Evolutionary conservation across 1,284 basidiomycete species (phyloP), one percentile per base, ranked within the genome.

Genomic region (Apiotrichum domesticum): DNA sequence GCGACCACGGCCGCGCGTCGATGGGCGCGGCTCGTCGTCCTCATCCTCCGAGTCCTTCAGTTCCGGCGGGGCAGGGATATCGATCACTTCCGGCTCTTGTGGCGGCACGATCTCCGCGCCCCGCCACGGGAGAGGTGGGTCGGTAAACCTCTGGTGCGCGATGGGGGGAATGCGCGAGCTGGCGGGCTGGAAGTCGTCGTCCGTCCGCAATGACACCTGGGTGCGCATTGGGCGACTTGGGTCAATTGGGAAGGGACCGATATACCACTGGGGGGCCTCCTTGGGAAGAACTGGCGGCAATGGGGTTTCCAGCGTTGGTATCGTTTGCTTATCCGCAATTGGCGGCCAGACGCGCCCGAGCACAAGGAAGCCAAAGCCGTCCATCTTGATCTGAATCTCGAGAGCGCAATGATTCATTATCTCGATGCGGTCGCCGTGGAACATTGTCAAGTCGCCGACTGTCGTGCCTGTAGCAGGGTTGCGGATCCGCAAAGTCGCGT

Each of bases 351-450:
- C 37, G 37, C 49, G 35, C 2, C 11, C 45, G 13, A 70, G 63
- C 55, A 51, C 71, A 63, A 61, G 48, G 42, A 73, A 71, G 3
- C 67, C 73, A 47, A 75, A 75, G 1, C 68, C 69, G 21, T 70
- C 66, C 50, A 63, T 51, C 39, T 61, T 56, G 1, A 68, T 45
- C 3, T 61, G 55, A 9, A 75, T 52, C 32, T 74, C 72, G 11
- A 73, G 47, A 21, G 21, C 21, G 21, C 55, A 58, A 7, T 57
- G 56, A 0, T 48, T 33, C 3, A 66, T 55, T 46, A 59, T 61
- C 35, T 70, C 42, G 6, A 65, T 59, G 61, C 9, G 9, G n/a
- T 75, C 73, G 5, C 73, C 73, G 57, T 75, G 73, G 52, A 71
- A 70, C 9, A 63, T 52, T 1, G 57, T 64, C 9, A 75, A 6